Evolutionary conservation across 495 filamentous ascomycete genomes (phyloP).

Genomic region (Hyaloscypha bicolor): DNA sequence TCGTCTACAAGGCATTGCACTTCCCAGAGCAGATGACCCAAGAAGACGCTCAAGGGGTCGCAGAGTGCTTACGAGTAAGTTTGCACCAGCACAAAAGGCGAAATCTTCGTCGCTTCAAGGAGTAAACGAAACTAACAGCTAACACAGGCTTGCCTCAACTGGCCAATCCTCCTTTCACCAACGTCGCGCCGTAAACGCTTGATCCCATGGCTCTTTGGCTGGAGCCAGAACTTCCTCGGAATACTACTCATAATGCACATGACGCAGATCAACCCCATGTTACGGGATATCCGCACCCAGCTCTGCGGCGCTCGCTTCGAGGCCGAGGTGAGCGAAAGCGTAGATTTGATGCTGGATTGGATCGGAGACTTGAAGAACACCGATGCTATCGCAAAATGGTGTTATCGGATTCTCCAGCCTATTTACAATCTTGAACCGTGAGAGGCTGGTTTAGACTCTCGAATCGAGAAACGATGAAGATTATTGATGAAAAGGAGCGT

Average conservation of each 20-base stretch:
- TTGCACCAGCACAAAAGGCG: neutral
- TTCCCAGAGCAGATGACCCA: slow-evolving; percentile 53
- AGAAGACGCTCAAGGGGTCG: slow-evolving; percentile 52
- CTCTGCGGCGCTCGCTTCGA: slow-evolving; percentile 49
- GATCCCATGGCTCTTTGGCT: slow-evolving; percentile 59
- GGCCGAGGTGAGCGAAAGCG: slow-evolving; percentile 49
- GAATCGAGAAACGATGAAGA: neutral
- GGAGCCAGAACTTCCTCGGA: slow-evolving; percentile 59
- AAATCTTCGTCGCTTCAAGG: neutral
- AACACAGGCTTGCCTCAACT: slow-evolving; percentile 45
- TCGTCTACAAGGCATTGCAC: slow-evolving; percentile 63
- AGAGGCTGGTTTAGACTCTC: neutral
- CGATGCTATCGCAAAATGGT: slow-evolving; percentile 52
- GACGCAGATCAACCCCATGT: slow-evolving; percentile 48
- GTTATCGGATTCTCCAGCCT: slow-evolving; percentile 51
- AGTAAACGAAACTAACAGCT: slow-evolving; percentile 1
- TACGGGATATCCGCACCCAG: slow-evolving; percentile 45
- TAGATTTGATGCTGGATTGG: slow-evolving; percentile 55
- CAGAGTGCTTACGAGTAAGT: slow-evolving; percentile 49
- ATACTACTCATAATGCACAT: slow-evolving; percentile 58
- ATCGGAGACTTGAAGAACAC: slow-evolving; percentile 51
- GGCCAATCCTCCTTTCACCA: slow-evolving; percentile 60
- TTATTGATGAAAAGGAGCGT: slow-evolving; percentile 1
- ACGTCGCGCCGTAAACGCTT: slow-evolving; percentile 56
- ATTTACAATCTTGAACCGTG: slow-evolving; percentile 42